phyloP scores from a whole-genome alignment of 2,329 filamentous ascomycete genomes.

The Ceratocystis alfenasii region DNA sequence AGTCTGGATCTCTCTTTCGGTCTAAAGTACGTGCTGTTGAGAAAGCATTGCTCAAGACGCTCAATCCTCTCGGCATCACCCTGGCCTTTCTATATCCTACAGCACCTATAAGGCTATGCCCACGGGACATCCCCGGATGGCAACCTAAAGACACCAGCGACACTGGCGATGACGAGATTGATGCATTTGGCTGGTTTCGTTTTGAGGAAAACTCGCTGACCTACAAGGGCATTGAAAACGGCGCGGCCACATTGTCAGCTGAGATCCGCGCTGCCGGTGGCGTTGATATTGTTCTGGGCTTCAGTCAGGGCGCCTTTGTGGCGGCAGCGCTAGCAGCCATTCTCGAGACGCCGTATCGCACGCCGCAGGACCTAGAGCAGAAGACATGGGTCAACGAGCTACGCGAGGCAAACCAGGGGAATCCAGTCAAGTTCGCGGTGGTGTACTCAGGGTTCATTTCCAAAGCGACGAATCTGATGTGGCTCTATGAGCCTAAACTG shows the following conservation, averaged over 20 bases:
- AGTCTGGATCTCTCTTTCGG: conserved; percentile 74
- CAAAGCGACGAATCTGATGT: conserved; percentile 47
- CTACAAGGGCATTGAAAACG: conserved; percentile 60
- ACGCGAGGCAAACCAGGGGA: conserved; percentile 38
- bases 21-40: conserved; percentile 79
- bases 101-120: conserved; percentile 49
- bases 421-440: conserved; percentile 55
- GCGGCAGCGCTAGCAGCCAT: conserved; percentile 61
- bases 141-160: conserved; percentile 33
- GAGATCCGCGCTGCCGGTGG: conserved; percentile 51
- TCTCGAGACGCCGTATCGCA: conserved; percentile 43
- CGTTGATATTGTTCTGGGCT: conserved; percentile 69
- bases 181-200: conserved; percentile 76
- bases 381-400: conserved; percentile 36
- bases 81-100: conserved; percentile 56
- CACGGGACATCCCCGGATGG: conserved; percentile 60
- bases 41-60: conserved; percentile 64
- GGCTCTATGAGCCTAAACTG: conserved; percentile 60
- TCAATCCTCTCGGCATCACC: conserved; percentile 45
- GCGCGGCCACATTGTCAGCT: conserved; percentile 50
- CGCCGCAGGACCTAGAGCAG: conserved; percentile 26
- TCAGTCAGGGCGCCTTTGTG: conserved; percentile 66
- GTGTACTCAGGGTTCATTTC: conserved; percentile 68
- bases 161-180: conserved; percentile 33
- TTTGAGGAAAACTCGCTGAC: conserved; percentile 49